Conservation (phyloP, 148 eudicot species). For the Amaranthus hypochondriacus region DNA sequence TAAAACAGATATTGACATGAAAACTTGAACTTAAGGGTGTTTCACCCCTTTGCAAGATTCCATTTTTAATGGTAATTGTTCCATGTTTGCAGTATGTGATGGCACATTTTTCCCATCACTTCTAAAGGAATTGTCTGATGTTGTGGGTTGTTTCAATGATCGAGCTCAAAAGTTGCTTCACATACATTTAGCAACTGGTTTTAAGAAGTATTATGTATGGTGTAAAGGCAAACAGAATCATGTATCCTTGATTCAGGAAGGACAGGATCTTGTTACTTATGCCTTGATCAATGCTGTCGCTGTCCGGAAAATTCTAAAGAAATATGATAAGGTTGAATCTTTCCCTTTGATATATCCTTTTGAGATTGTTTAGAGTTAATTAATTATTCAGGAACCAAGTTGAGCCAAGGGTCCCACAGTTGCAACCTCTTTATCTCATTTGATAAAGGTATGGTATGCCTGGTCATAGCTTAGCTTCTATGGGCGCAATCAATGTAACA, state of each 20-base stretch:
- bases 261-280: slow-evolving; percentile 73
- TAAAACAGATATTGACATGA: not conserved
- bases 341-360: slow-evolving; percentile 6
- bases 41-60: not conserved
- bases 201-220: slow-evolving; percentile 58
- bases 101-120: slow-evolving; percentile 85
- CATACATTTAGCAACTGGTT: slow-evolving; percentile 67
- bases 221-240: slow-evolving; percentile 64
- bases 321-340: slow-evolving; percentile 78
- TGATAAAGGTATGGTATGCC: too few species aligned
- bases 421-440: too few species aligned
- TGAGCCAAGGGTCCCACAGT: not conserved
- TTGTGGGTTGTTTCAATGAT: slow-evolving; percentile 75
- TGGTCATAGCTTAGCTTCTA: too few species aligned
- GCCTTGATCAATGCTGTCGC: slow-evolving; percentile 84
- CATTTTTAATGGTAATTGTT: not conserved
- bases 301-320: slow-evolving; percentile 83
- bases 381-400: not conserved
- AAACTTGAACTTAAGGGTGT: not conserved
- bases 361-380: slow-evolving; percentile 5
- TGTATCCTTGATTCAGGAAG: slow-evolving; percentile 55
- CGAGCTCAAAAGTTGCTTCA: slow-evolving; percentile 76
- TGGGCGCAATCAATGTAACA: too few species aligned
- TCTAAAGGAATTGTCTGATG: slow-evolving; percentile 73
- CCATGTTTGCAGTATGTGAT: slow-evolving; percentile 60